Conservation (phyloP, 257 asterid species). For the Eustoma russellianum region DNA sequence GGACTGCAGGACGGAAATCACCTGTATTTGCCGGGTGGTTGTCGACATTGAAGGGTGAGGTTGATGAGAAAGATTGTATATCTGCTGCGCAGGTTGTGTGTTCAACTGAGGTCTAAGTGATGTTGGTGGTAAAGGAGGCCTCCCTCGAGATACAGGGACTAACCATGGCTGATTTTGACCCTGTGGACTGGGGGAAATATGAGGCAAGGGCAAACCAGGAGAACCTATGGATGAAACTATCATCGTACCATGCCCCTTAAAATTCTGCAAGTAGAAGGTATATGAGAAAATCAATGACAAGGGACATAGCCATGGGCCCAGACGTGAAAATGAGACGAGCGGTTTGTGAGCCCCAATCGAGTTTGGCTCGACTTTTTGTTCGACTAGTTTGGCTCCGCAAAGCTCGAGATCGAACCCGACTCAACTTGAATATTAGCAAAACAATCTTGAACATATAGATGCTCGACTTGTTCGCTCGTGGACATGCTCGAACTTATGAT, state of each 20-base stretch:
- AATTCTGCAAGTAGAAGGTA: slow-evolving; percentile 30
- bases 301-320: no score
- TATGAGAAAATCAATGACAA: neutral
- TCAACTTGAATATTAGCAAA: no score
- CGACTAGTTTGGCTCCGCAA: no score
- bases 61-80: slow-evolving; percentile 49
- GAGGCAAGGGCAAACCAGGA: slow-evolving; percentile 46
- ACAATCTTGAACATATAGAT: no score
- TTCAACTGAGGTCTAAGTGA: slow-evolving; percentile 54
- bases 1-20: slow-evolving; percentile 36
- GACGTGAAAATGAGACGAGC: no score
- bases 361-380: no score
- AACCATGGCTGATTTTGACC: slow-evolving; percentile 81
- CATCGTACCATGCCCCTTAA: slow-evolving; percentile 68
- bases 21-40: slow-evolving; percentile 39
- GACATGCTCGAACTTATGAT: no score
- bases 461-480: no score
- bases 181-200: slow-evolving; percentile 40
- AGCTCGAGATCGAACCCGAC: no score
- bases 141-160: slow-evolving; percentile 60
- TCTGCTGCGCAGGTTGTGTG: slow-evolving; percentile 57
- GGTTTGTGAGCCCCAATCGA: no score
- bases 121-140: slow-evolving; percentile 63
- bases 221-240: slow-evolving; percentile 57
- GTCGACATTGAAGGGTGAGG: slow-evolving; percentile 42